phyloP scores from a whole-genome alignment of 1,284 basidiomycete species.

The Ceratobasidium sp. region DNA sequence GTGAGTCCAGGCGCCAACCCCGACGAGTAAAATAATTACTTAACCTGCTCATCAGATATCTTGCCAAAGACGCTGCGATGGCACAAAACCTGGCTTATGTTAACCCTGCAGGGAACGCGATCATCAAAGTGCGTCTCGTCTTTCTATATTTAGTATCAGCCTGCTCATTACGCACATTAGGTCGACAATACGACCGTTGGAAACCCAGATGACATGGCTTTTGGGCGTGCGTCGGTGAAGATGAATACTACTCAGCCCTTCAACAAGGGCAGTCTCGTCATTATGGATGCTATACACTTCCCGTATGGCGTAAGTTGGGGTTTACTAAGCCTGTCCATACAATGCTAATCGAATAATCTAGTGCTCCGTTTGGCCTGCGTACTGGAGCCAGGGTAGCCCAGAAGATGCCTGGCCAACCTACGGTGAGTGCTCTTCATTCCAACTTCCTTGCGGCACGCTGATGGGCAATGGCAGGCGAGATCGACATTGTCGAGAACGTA shows the following conservation, averaged over 20 bases:
- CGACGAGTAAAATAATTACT: not conserved
- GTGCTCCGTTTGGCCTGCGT: constrained; percentile 52
- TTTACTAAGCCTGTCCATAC: not conserved
- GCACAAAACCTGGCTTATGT: constrained; percentile 41
- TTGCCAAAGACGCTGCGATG: constrained; percentile 40
- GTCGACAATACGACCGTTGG: constrained; percentile 48
- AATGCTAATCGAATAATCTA: not conserved
- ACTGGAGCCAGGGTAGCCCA: constrained; percentile 50
- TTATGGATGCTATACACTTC: constrained; percentile 46
- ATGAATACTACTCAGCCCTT: constrained; percentile 46
- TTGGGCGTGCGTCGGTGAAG: constrained; percentile 43
- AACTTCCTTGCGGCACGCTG: not conserved
- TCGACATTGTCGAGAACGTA: constrained; percentile 53
- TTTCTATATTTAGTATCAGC: not conserved
- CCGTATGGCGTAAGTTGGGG: constrained; percentile 45
- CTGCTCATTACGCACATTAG: not conserved
- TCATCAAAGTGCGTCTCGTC: constrained; percentile 35
- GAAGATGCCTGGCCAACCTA: constrained; percentile 50
- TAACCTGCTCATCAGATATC: constrained; percentile 24
- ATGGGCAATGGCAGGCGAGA: constrained; percentile 47
- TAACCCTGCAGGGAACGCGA: constrained; percentile 46
- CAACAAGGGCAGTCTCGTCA: constrained; percentile 34
- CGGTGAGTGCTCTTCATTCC: constrained; percentile 29
- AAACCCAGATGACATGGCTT: constrained; percentile 33
- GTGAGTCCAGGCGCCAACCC: constrained; percentile 16